Evolutionary conservation across 305 asterid genomes (phyloP).

Genomic region (Fraxinus velutina): DNA sequence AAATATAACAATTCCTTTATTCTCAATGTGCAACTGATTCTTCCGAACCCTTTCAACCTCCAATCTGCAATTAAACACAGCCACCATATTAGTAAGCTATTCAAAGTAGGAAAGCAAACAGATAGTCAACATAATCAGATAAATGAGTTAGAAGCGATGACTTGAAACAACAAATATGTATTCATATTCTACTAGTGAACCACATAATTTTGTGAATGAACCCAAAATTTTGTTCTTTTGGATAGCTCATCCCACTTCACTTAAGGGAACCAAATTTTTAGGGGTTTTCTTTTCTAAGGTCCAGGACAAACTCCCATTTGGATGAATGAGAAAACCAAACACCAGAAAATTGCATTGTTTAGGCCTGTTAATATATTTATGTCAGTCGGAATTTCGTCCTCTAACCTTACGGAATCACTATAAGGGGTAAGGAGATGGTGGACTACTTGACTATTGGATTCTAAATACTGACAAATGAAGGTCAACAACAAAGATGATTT

Average conservation of each 20-base stretch:
- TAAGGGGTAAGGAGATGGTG: neutral
- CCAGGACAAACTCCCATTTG: neutral
- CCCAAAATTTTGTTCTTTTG: neutral
- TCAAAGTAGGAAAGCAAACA: neutral
- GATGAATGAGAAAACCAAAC: neutral
- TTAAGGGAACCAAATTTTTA: neutral
- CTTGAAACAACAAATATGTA: neutral
- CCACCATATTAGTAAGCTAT: neutral
- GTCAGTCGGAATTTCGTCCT: neutral
- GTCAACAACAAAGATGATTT: neutral
- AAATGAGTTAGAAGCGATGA: neutral
- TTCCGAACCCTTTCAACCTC: slow-evolving; percentile 58
- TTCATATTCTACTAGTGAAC: neutral
- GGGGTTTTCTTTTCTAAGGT: neutral
- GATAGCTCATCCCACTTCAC: neutral
- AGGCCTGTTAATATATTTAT: neutral
- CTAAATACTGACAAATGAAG: neutral
- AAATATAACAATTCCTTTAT: slow-evolving; percentile 68
- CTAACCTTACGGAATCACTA: neutral
- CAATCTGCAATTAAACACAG: slow-evolving; percentile 45
- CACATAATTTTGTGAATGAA: neutral
- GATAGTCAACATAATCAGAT: neutral
- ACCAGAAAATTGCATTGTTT: neutral
- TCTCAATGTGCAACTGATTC: slow-evolving; percentile 73
- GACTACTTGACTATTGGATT: neutral